Evolutionary conservation across 257 asterid species (phyloP).

Genomic region (Thymus mandschuricus): DNA sequence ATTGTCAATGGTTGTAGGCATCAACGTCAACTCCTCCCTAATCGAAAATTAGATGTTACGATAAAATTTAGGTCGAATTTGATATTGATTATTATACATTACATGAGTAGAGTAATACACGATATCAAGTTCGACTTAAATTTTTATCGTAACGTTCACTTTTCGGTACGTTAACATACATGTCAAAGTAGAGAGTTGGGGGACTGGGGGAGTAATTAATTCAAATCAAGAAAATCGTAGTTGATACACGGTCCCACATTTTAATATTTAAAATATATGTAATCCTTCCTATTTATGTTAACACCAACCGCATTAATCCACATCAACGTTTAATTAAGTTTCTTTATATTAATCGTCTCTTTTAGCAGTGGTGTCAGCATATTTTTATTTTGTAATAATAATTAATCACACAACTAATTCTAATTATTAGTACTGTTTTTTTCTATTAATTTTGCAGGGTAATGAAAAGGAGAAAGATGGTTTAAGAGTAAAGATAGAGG

Average conservation of each 20-base stretch:
- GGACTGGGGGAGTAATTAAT: too few species aligned
- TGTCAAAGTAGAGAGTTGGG: too few species aligned
- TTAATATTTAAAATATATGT: neutral
- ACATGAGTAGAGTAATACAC: too few species aligned
- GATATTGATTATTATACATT: too few species aligned
- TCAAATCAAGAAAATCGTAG: neutral
- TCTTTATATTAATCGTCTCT: neutral
- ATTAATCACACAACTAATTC: neutral
- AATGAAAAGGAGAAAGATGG: conserved; percentile 37
- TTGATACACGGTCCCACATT: neutral
- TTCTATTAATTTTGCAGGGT: conserved; percentile 24
- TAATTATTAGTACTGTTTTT: neutral
- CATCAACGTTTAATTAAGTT: neutral
- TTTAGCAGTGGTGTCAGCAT: neutral
- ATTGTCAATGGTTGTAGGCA: neutral
- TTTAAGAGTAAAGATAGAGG: conserved; percentile 42
- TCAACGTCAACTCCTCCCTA: neutral
- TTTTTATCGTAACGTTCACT: too few species aligned
- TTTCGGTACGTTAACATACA: too few species aligned
- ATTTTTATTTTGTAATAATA: neutral
- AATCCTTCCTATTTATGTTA: too few species aligned
- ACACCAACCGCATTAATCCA: too few species aligned
- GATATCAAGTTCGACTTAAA: too few species aligned
- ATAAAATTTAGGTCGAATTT: too few species aligned
- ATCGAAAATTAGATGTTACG: neutral